Evolutionary conservation across 2,329 filamentous ascomycete genomes (phyloP).

Genomic region (Aureobasidium leucospermi): DNA sequence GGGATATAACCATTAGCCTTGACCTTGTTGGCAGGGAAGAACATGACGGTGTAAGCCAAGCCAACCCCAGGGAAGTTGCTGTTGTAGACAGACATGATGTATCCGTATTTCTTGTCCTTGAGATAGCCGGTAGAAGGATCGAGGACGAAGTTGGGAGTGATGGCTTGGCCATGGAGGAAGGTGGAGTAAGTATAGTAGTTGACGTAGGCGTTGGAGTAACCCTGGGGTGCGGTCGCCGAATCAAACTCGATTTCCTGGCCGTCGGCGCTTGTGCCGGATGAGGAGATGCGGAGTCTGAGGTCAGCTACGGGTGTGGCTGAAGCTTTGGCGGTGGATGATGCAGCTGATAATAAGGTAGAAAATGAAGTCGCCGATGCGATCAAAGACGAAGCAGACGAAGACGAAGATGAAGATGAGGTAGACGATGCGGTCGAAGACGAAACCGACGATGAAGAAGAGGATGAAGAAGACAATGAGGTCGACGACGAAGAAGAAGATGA

Average conservation of each 20-base stretch:
- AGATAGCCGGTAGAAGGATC: background rate
- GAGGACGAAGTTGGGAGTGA: background rate
- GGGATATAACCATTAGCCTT: background rate
- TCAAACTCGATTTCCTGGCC: constrained; percentile 6
- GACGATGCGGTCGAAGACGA: background rate
- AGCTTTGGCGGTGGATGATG: background rate
- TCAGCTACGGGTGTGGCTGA: background rate
- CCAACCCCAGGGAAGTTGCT: background rate
- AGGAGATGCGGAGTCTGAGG: background rate
- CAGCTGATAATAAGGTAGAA: background rate
- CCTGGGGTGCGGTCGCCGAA: background rate
- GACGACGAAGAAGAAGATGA: background rate
- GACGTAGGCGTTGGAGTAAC: background rate
- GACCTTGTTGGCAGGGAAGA: constrained; percentile 3
- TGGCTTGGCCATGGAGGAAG: background rate
- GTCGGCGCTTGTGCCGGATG: background rate
- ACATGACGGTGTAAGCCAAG: background rate
- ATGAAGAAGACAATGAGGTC: background rate
- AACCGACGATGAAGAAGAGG: background rate
- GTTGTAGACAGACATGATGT: constrained; percentile 6
- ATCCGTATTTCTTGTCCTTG: constrained; percentile 1
- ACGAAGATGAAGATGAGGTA: no score
- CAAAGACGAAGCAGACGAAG: no score
- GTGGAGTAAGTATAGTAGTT: background rate
- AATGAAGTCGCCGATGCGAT: no score